phyloP scores from a whole-genome alignment of 192 early-diverging fungal genomes.

The Backusella tarrabulga region DNA sequence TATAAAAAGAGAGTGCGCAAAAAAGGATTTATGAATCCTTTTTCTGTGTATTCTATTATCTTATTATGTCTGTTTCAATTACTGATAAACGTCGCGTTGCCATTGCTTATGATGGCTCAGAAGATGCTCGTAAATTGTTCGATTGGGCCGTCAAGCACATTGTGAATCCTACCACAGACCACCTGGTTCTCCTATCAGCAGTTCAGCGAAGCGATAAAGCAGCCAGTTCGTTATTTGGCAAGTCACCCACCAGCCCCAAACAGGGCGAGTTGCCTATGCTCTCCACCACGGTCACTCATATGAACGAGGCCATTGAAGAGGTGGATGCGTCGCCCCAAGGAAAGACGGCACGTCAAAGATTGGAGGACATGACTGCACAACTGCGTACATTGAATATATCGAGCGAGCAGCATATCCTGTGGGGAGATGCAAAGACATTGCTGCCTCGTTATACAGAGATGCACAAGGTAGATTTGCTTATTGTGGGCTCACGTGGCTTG shows the following conservation, averaged over 20 bases:
- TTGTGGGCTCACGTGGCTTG: slow-evolving; percentile 38
- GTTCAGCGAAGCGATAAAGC: neutral
- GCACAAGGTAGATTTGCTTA: slow-evolving; percentile 31
- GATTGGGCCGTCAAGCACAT: slow-evolving; percentile 29
- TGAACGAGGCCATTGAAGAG: slow-evolving; percentile 24
- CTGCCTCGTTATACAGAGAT: slow-evolving; percentile 33
- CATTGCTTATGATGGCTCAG: slow-evolving; percentile 30
- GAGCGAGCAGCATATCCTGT: slow-evolving; percentile 34
- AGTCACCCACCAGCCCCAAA: neutral
- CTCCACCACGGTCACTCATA: slow-evolving; percentile 17
- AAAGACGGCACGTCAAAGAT: neutral
- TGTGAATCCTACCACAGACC: slow-evolving; percentile 21
- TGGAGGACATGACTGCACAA: slow-evolving; percentile 20
- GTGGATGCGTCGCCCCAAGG: slow-evolving; percentile 3
- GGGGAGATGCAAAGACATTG: slow-evolving; percentile 29
- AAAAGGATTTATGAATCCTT: neutral
- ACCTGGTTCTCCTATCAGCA: slow-evolving; percentile 33
- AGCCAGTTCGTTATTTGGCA: neutral
- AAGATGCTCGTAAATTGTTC: slow-evolving; percentile 30
- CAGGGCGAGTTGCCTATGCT: slow-evolving; percentile 16
- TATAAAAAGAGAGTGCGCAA: neutral
- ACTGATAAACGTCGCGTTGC: slow-evolving; percentile 26
- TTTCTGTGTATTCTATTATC: neutral
- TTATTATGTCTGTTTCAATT: slow-evolving; percentile 21
- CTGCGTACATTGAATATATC: slow-evolving; percentile 17